Conservation (phyloP, 2,329 filamentous ascomycete genomes). For the Aspergillus transmontanensis region DNA sequence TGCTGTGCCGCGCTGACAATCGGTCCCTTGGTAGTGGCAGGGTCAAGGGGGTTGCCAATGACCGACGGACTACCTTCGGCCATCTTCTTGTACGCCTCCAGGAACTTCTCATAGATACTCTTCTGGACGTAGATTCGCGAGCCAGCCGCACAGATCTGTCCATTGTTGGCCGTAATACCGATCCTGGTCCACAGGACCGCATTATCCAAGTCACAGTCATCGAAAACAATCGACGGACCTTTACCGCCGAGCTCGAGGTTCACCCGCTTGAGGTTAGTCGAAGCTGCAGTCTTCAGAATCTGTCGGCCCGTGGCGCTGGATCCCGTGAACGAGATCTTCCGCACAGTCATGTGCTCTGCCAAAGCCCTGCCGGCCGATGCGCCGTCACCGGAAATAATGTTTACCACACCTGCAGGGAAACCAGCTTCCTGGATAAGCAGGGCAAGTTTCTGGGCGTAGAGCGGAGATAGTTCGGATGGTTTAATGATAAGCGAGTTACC, state of each 20-base stretch:
- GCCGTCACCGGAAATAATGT: constrained; percentile 63
- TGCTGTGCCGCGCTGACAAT: constrained; percentile 25
- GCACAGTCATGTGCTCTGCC: constrained; percentile 31
- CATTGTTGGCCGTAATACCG: constrained; percentile 34
- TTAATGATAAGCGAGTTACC: constrained; percentile 72
- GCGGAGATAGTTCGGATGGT: constrained; percentile 63
- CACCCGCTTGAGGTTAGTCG: constrained; percentile 38
- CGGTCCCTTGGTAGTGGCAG: constrained; percentile 26
- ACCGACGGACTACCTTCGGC: constrained; percentile 53
- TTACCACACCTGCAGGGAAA: constrained; percentile 60
- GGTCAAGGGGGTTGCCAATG: constrained; percentile 24
- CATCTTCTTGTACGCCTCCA: constrained; percentile 46
- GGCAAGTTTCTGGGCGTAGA: constrained; percentile 51
- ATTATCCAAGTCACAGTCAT: constrained; percentile 36
- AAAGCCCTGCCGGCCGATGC: constrained; percentile 52
- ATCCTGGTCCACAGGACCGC: constrained; percentile 33
- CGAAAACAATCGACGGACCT: constrained; percentile 36
- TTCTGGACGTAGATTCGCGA: constrained; percentile 39
- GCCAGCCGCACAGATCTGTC: constrained; percentile 36
- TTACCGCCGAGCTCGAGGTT: constrained; percentile 41
- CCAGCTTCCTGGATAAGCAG: constrained; percentile 53
- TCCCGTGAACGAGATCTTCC: constrained; percentile 41
- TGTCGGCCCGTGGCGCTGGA: constrained; percentile 30
- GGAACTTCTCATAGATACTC: constrained; percentile 33
- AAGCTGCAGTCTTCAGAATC: constrained; percentile 31